Evolutionary conservation across 1,284 basidiomycete species (phyloP), one percentile per base, ranked within the genome.

Genomic region (Fomitopsis pinicola): DNA sequence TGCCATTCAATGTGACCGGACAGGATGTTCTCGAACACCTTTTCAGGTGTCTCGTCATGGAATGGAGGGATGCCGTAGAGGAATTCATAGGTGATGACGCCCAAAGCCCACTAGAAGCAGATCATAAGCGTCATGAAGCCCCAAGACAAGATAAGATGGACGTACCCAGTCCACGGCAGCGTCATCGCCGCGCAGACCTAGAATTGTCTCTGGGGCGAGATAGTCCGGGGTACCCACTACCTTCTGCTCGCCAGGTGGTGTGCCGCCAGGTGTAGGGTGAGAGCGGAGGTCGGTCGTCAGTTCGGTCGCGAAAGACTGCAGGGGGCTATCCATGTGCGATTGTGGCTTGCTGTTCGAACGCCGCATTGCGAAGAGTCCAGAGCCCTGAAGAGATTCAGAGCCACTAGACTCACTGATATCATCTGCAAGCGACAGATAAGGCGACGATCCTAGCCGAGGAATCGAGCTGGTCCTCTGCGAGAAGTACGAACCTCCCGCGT

Each of bases 31-130:
- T 98, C 96, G 71, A 99, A 99, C 5, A 99, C 96, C 77, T 94
- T 94, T 73, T 98, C 95, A 0, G 97, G 96, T 9, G 92, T 92
- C 63, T 97, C 94, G 54, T 94, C 97, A 70, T 99, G 95, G 85
- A 99, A 99, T 0, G 97, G 97, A 36, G 97, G 97, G 44, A 95
- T 86, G 3, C 97, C 96, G 69, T 97, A 99, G 40, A 99, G 77
- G 76, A 99, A 99, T 79, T 99, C 97, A 77, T 99, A 99, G 33
- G 95, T 91, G 70, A 99, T 97, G 52, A 98, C 95, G 63, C 97
- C 97, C 40, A 99, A 83, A 15, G 97, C 97, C 97, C 97, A 99
- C 89, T 65, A 60, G 62, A 64, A 62, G 56, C 67, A 64, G 68
- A 56, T 52, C 15, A 55, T 44, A 35, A 57, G 54, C 19, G n/a